phyloP scores from a whole-genome alignment of 306 rosid species.

The Betula pendula region DNA sequence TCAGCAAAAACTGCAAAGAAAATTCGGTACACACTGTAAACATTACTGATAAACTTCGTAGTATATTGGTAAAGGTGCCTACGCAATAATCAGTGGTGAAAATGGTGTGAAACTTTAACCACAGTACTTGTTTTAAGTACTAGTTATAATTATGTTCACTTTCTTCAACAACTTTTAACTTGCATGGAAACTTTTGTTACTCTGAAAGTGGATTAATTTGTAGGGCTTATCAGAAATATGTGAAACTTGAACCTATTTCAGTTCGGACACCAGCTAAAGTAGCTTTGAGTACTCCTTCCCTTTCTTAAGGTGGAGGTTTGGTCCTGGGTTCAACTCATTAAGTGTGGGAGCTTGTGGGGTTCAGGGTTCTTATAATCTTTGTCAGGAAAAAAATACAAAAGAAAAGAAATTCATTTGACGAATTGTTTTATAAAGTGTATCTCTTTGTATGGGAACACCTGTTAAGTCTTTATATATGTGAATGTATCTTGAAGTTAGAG shows the following conservation, averaged over 20 bases:
- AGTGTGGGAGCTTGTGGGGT: not conserved
- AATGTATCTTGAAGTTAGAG: constrained; percentile 1
- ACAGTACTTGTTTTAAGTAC: not conserved
- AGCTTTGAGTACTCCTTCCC: not conserved
- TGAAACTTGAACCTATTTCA: constrained; percentile 8
- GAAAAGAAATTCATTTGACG: not conserved
- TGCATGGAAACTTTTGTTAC: not conserved
- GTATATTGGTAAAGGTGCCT: not conserved
- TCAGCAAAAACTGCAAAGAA: not conserved
- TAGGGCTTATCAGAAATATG: not conserved
- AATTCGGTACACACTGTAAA: not conserved
- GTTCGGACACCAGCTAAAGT: not conserved
- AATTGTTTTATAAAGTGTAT: not conserved
- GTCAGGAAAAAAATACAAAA: not conserved
- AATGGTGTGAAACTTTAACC: not conserved
- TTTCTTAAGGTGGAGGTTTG: not conserved
- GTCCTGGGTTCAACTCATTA: not conserved
- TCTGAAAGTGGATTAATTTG: not conserved
- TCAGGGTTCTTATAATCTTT: not conserved
- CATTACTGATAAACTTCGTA: no score
- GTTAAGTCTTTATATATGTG: not conserved
- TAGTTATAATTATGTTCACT: not conserved
- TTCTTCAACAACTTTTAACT: not conserved
- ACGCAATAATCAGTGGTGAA: not conserved
- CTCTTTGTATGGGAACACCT: not conserved